These are phyloP conservation scores for Tetrastigma voinierianum DNA, from an alignment of 164 flowering plant species.

Conservation along the genomic window DNA sequence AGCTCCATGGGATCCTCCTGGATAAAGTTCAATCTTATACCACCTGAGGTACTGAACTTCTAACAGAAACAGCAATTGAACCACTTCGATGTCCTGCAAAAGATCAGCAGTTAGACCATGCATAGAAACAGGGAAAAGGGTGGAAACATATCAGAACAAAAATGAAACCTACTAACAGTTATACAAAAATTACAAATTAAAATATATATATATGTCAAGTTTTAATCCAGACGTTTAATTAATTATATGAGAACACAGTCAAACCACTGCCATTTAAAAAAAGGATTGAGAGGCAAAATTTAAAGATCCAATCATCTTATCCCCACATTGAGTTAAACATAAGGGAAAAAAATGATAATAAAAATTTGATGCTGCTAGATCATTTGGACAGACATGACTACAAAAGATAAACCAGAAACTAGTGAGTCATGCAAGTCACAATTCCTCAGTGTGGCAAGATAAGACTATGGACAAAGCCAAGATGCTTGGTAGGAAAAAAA, in stretches of 20 bases:
- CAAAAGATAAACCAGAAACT: no score
- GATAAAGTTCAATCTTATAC: not conserved
- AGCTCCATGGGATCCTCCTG: conserved; percentile 42
- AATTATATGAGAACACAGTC: not conserved
- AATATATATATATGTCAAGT: no score
- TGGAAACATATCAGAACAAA: not conserved
- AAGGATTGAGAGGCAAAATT: not conserved
- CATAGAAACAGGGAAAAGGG: conserved; percentile 7
- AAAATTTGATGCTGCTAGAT: no score
- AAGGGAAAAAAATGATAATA: no score
- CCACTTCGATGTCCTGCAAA: conserved; percentile 5
- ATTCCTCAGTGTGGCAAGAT: no score
- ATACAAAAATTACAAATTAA: no score
- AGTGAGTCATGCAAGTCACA: no score
- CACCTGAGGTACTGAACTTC: conserved; percentile 8
- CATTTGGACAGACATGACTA: no score
- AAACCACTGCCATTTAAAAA: not conserved
- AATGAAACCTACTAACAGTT: no score
- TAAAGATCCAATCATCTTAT: not conserved
- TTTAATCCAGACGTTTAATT: not conserved
- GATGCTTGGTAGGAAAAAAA: no score
- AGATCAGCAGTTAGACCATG: not conserved
- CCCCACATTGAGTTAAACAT: not conserved
- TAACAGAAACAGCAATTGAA: not conserved
- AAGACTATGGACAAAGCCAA: no score